A percentile compares a stretch with the other conserved stretches of the same genome.
phyloP scores from a whole-genome alignment of 1,139 yeast species.

The Hanseniaspora sp. region DNA sequence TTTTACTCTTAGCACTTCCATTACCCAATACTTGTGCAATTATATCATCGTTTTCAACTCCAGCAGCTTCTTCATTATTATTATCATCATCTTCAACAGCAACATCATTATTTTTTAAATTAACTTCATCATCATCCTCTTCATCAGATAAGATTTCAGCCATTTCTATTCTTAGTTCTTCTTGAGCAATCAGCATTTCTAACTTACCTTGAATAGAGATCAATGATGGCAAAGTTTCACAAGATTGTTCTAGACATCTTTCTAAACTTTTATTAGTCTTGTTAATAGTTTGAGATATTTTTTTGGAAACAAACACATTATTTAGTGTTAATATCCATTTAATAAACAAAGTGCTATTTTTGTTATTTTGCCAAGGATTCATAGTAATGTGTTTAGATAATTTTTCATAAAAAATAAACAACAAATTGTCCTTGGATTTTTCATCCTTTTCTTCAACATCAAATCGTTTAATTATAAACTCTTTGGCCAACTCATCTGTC shows the following conservation, averaged over 20 bases:
- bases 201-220: slow-evolving; percentile 79
- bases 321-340: slow-evolving; percentile 15
- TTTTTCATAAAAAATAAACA: slow-evolving; percentile 11
- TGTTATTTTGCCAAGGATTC: slow-evolving; percentile 15
- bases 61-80: slow-evolving; percentile 6
- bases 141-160: slow-evolving; percentile 20
- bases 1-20: not conserved
- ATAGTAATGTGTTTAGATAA: slow-evolving; percentile 10
- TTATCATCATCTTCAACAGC: slow-evolving; percentile 8
- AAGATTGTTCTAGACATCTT: slow-evolving; percentile 23
- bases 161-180: slow-evolving; percentile 52
- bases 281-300: slow-evolving; percentile 16
- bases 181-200: slow-evolving; percentile 64
- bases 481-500: slow-evolving; percentile 13
- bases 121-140: slow-evolving; percentile 5
- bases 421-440: not conserved
- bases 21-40: slow-evolving; percentile 6
- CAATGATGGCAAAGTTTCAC: slow-evolving; percentile 46
- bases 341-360: slow-evolving; percentile 13
- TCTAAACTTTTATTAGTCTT: slow-evolving; percentile 25
- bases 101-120: not conserved
- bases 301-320: slow-evolving; percentile 15
- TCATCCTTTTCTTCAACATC: slow-evolving; percentile 6
- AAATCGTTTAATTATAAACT: slow-evolving; percentile 5
- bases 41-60: slow-evolving; percentile 1